These are phyloP conservation scores for Nitzschia putrida DNA, from an alignment of 108 stramenopile species.

Conservation along the genomic window DNA sequence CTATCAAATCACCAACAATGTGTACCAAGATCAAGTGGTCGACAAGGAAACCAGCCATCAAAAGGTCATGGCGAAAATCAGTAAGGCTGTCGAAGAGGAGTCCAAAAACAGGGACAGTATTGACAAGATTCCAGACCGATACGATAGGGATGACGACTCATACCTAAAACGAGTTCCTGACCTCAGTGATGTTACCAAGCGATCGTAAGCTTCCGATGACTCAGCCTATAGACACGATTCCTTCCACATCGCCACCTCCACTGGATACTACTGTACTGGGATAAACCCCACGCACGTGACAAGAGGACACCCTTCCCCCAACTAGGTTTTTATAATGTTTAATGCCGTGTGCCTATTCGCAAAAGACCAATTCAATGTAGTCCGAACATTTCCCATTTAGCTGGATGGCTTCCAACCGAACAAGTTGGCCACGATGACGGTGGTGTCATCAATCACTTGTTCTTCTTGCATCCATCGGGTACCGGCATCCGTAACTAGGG, in stretches of 20 bases:
- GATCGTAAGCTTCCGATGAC: conserved; percentile 1
- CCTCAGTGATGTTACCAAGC: conserved; percentile 13
- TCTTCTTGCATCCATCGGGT: conserved; percentile 97
- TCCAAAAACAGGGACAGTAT: conserved; percentile 60
- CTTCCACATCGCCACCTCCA: not conserved
- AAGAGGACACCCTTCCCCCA: too few relatives aligned
- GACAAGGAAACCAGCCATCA: conserved; percentile 38
- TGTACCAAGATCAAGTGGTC: conserved; percentile 25
- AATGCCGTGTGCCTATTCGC: not conserved
- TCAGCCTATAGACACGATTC: too few relatives aligned
- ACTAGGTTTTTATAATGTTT: too few relatives aligned
- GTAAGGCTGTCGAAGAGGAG: conserved; percentile 74
- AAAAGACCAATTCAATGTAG: not conserved
- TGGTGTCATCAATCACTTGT: conserved; percentile 98
- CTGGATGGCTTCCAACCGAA: conserved; percentile 70
- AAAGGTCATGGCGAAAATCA: conserved; percentile 58
- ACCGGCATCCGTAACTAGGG: conserved; percentile 88
- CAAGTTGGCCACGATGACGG: conserved; percentile 94
- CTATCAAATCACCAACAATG: conserved; percentile 60
- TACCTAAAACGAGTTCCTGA: conserved; percentile 74
- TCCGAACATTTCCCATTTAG: conserved; percentile 2
- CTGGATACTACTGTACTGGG: not conserved
- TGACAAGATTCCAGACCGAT: conserved; percentile 69
- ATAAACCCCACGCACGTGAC: not conserved
- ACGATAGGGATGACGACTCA: conserved; percentile 80